Base-by-base conservation (phyloP, 1,139 yeast species). In the Lodderomyces orthopsilosis region DNA sequence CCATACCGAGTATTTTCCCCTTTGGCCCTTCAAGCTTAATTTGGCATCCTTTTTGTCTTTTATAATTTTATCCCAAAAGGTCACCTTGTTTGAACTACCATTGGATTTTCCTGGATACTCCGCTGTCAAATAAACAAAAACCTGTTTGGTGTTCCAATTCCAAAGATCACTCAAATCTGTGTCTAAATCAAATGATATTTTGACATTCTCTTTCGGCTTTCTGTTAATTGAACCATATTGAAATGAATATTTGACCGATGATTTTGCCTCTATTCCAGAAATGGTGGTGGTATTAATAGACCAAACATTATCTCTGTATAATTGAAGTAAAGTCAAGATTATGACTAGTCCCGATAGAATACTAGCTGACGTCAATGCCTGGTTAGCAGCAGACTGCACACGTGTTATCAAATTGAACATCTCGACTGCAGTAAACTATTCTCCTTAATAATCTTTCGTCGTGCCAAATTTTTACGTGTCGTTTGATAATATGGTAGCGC, bases 111-210 rank as follows among this genome's bases (percentile, higher is more conserved):
- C 93, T 10, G 84, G 82, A 57, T 91, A 90, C 56, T 89, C 94
- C 1, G 95, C 96, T 1, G 95, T 87, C 49, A 93, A 71, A 57
- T 91, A 93, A 4, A 85, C 86, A 60, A 93, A 91, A 17, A 93
- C 81, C 63, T 93, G 98, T 59, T 93, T 93, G 10, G 98, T 93
- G 65, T 93, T 93, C 97, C 98, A 93, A 63, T 87, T 90, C 76
- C 91, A 91, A 45, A 93, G 71, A 1, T 90, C 82, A 1, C 85
- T 62, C 53, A 93, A 67, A 52, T 73, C 77, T 1, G 75, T 77
- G 8, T 79, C 79, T 46, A 93, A 68, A 59, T 89, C 96, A 58
- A 91, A 90, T 14, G 66, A 67, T 37, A 90, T 64, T 56, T 78
- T 79, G 44, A 85, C 76, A 59, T 90, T 90, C 57, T 93, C 97